phyloP scores from a whole-genome alignment of 176 grass and related monocot species.

The Oryza brachyantha region DNA sequence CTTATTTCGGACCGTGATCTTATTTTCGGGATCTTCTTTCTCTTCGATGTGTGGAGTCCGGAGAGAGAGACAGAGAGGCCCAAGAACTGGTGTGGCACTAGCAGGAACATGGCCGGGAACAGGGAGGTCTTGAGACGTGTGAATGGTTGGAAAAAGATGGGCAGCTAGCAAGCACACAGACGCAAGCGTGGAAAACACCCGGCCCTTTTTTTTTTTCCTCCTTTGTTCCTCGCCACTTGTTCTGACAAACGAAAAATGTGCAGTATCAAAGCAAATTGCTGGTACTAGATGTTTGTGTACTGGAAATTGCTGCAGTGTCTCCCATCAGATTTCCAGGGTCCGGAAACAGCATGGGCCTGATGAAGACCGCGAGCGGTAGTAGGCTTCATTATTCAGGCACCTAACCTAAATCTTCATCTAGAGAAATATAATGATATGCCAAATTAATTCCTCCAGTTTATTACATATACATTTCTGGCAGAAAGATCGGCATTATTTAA shows the following conservation, averaged over 20 bases:
- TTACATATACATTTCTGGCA: background rate
- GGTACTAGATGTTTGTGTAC: background rate
- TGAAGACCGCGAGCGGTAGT: background rate
- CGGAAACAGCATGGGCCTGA: background rate
- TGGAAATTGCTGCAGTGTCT: background rate
- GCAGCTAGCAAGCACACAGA: no score
- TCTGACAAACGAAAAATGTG: background rate
- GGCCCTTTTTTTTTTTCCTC: background rate
- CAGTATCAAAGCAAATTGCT: background rate
- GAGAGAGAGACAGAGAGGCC: no score
- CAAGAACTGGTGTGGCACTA: no score
- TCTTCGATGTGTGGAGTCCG: no score
- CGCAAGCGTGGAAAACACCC: background rate
- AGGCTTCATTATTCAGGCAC: background rate
- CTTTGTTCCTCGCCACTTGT: background rate
- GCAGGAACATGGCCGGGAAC: constrained; percentile 5
- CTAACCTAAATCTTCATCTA: background rate
- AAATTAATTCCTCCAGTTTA: background rate
- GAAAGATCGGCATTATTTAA: background rate
- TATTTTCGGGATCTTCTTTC: no score
- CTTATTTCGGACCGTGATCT: no score
- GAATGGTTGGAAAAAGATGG: constrained; percentile 15
- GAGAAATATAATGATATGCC: background rate
- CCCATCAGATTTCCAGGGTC: background rate
- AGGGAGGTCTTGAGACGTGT: background rate